Evolutionary conservation across 208 protist species (phyloP).

Genomic region (Trypanosoma vivax): DNA sequence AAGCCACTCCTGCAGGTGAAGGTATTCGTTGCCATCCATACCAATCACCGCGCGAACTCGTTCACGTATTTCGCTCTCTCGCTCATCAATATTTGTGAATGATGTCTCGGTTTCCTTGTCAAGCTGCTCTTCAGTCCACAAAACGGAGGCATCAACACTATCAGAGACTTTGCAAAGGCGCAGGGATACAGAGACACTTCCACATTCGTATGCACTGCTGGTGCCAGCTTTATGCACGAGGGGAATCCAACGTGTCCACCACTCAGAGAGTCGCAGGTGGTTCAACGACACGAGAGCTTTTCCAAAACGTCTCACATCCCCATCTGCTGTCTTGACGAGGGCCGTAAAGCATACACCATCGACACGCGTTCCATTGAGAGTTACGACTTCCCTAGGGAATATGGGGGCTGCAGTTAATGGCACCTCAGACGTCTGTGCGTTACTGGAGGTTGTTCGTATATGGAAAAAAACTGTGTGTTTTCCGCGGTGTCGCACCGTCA

Average conservation of each 20-base stretch:
- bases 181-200: conserved; percentile 26
- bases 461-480: too few relatives aligned
- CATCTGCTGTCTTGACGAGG: conserved; percentile 17
- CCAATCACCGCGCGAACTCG: conserved; percentile 8
- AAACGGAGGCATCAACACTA: background rate
- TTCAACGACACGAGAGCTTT: conserved; percentile 21
- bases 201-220: conserved; percentile 22
- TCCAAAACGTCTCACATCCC: conserved; percentile 27
- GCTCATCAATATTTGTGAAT: background rate
- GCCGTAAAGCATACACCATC: conserved; percentile 28
- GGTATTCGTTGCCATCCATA: conserved; percentile 1
- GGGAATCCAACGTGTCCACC: conserved; percentile 9
- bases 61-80: conserved; percentile 16
- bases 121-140: background rate
- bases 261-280: conserved; percentile 6
- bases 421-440: too few relatives aligned
- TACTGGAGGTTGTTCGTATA: too few relatives aligned
- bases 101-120: background rate
- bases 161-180: background rate
- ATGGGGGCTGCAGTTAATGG: too few relatives aligned
- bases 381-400: too few relatives aligned
- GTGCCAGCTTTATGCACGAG: conserved; percentile 34
- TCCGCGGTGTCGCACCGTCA: too few relatives aligned
- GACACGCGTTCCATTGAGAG: conserved; percentile 7
- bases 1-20: conserved; percentile 36